Percentiles rank a stretch among this genome's conserved stretches.
Conservation (phyloP, 2,329 filamentous ascomycete genomes). For the Ophiognomonia clavigignenti-juglandacearum region DNA sequence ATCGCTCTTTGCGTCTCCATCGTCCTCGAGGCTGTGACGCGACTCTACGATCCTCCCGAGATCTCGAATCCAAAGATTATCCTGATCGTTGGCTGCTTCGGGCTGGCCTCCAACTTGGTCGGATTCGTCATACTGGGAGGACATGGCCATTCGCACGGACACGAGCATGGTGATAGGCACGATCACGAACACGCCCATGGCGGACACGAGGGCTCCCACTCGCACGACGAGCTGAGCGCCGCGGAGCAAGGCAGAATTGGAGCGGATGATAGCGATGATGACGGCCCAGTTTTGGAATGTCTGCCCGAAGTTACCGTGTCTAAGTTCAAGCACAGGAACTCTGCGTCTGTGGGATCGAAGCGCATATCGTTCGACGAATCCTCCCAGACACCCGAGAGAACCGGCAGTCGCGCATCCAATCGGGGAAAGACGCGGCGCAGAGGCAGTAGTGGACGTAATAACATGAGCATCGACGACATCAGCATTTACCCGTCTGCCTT, state of each 20-base stretch:
- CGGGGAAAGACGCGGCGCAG: conserved; percentile 41
- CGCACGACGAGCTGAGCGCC: conserved; percentile 31
- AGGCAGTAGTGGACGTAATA: conserved; percentile 47
- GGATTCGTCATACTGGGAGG: conserved; percentile 91
- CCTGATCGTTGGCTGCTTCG: conserved; percentile 80
- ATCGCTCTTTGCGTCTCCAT: conserved; percentile 96
- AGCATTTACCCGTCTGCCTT: conserved; percentile 87
- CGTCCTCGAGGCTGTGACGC: conserved; percentile 88
- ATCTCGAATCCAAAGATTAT: conserved; percentile 83
- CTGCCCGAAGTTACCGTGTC: conserved; percentile 58
- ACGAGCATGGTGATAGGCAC: conserved; percentile 48
- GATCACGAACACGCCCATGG: conserved; percentile 38
- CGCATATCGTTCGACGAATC: conserved; percentile 16
- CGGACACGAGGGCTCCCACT: conserved; percentile 26
- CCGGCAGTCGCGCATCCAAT: conserved; percentile 20
- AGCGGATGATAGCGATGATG: conserved; percentile 44
- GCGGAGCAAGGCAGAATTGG: conserved; percentile 50
- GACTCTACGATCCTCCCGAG: conserved; percentile 85
- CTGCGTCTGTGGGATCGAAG: conserved; percentile 18
- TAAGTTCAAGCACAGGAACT: conserved; percentile 31
- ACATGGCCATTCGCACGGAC: conserved; percentile 78
- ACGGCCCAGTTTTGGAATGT: conserved; percentile 56
- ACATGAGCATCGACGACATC: conserved; percentile 65
- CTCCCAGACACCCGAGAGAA: conserved; percentile 26
- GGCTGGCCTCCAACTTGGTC: conserved; percentile 81